These are phyloP conservation scores for Musa schizocarpa DNA, from an alignment of 176 grass and related monocot species.

Conservation along the genomic window DNA sequence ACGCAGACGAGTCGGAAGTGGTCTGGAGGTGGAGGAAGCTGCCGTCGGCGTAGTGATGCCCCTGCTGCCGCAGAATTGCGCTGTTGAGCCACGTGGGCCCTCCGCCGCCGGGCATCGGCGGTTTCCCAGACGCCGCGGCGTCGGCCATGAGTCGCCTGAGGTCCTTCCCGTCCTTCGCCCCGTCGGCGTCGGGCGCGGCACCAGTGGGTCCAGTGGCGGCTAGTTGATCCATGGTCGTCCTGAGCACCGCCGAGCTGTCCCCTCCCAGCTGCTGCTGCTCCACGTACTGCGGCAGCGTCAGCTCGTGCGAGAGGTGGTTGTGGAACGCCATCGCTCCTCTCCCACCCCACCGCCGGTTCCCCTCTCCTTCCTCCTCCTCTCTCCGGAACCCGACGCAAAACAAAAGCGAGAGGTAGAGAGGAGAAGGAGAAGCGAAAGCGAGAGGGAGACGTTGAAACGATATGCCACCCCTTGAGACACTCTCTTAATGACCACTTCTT, in stretches of 20 bases:
- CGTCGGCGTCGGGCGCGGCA: too few relatives aligned
- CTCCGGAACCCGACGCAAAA: background rate
- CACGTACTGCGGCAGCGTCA: constrained; percentile 22
- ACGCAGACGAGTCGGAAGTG: constrained; percentile 43
- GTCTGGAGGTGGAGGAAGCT: constrained; percentile 73
- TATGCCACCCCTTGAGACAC: too few relatives aligned
- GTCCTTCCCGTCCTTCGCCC: background rate
- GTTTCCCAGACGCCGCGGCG: background rate
- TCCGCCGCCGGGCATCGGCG: background rate
- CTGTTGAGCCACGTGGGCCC: constrained; percentile 46
- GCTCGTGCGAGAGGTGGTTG: constrained; percentile 20
- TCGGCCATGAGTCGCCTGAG: background rate
- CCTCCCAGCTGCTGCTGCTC: constrained; percentile 22
- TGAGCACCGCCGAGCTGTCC: constrained; percentile 7
- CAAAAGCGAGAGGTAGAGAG: background rate
- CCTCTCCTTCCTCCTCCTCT: background rate
- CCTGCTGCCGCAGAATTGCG: constrained; percentile 40
- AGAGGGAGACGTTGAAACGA: constrained; percentile 1
- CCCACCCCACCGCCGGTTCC: constrained; percentile 24
- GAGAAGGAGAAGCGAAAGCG: constrained; percentile 12
- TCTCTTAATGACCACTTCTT: too few relatives aligned
- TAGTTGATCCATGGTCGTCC: constrained; percentile 6
- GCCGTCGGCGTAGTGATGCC: constrained; percentile 41
- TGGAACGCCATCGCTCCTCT: constrained; percentile 27
- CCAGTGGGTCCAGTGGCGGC: too few relatives aligned